These are phyloP conservation scores for Trichaptum fuscoviolaceum DNA, from an alignment of 768 basidiomycete species.

Conservation along the genomic window DNA sequence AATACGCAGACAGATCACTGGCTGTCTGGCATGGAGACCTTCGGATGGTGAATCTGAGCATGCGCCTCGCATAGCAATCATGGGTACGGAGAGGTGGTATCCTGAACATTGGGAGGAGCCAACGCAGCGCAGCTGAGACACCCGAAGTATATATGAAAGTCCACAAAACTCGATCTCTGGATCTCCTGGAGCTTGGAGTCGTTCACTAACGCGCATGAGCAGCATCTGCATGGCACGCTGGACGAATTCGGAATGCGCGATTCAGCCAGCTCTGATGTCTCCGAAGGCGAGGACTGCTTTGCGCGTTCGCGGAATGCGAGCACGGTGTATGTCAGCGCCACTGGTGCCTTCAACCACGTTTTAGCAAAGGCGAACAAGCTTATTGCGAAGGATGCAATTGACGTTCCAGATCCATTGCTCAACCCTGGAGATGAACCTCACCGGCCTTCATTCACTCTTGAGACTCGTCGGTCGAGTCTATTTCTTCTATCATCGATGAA, in stretches of 20 bases:
- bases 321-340: no score
- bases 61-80: no score
- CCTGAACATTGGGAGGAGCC: conserved; percentile 62
- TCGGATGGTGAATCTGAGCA: conserved; percentile 60
- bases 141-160: conserved; percentile 46
- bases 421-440: no score
- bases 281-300: no score
- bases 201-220: conserved; percentile 45
- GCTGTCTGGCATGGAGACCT: conserved; percentile 69
- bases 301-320: no score
- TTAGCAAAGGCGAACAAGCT: conserved; percentile 79
- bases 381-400: conserved; percentile 73
- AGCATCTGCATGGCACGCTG: conserved; percentile 23
- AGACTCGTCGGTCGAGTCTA: conserved; percentile 83
- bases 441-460: conserved; percentile 88
- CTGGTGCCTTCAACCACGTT: conserved; percentile 76
- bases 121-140: conserved; percentile 74
- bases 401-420: no score
- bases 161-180: conserved; percentile 35
- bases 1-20: conserved; percentile 59
- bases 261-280: conserved; percentile 38
- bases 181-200: no score
- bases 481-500: conserved; percentile 86
- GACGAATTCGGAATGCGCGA: conserved; percentile 20
- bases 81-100: conserved; percentile 75